Evolutionary conservation across 106 monocot species (phyloP).

Genomic region (Dendrobium officinale): DNA sequence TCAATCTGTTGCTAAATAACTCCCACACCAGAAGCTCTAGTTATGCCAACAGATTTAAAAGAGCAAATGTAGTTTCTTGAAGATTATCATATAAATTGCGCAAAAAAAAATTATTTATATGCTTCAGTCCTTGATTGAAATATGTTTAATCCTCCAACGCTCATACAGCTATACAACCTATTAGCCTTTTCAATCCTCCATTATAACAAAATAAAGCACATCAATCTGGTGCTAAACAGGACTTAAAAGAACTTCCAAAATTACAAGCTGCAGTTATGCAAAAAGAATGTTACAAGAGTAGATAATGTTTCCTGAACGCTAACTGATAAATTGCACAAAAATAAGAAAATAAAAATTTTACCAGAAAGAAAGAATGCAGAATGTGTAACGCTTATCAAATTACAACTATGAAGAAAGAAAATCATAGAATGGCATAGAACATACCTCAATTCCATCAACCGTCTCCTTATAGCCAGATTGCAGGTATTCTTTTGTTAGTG

Average conservation of each 20-base stretch:
- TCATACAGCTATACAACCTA: background rate
- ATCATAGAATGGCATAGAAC: conserved; percentile 8
- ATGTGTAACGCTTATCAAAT: background rate
- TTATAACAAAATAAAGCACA: background rate
- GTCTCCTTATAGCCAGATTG: conserved; percentile 94
- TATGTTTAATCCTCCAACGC: background rate
- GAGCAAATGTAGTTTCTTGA: background rate
- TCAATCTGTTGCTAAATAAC: background rate
- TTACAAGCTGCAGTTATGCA: background rate
- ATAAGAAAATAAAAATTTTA: background rate
- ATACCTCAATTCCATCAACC: conserved; percentile 97
- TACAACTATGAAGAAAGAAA: background rate
- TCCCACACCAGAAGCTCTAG: background rate
- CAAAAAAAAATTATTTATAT: background rate
- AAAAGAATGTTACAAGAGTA: background rate
- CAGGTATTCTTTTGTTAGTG: conserved; percentile 74
- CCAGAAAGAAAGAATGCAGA: background rate
- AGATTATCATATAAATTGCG: background rate
- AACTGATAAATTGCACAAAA: background rate
- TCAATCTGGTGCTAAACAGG: background rate
- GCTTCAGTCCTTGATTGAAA: conserved; percentile 2
- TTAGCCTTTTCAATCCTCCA: background rate
- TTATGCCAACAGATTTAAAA: background rate
- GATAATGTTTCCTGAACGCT: background rate
- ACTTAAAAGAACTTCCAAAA: background rate